Base-by-base conservation (phyloP, 2,329 filamentous ascomycete species). In the Xylariaceae sp. region DNA sequence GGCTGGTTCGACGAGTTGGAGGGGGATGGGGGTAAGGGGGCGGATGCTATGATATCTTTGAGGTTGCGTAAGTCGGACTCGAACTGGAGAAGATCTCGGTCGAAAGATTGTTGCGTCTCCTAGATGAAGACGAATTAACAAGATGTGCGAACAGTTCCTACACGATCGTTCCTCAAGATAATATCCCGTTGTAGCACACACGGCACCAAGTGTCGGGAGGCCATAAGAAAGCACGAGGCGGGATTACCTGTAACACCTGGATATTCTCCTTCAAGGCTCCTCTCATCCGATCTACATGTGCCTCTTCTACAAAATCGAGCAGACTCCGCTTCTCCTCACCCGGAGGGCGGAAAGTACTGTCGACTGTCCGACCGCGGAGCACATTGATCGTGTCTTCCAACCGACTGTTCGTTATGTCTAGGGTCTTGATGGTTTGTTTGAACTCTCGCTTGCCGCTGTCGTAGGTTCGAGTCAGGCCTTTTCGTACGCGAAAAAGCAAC, bases 251-350 rank as follows among this genome's bases (percentile, higher is more conserved):
- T 58, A 90, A 79, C 62, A 88, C 83, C 64, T 85, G 83, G 61
- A 93, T 89, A 68, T 86, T 88, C 58, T 80, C 81, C 69, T 89
- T 89, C 66, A 92, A 77, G 4, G 83, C 82, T 60, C 86, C 79
- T 47, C 85, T 79, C 73, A 92, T 82, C 10, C 77, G 78, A 59
- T 87, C 80, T 4, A 92, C 88, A 64, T 82, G 84, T 9, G 82
- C 78, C 70, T 89, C 88, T 67, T 92, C 88, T 51, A 92, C 85
- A 73, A 92, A 92, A 69, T 92, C 88, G 63, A 89, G 80, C 61
- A 93, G 74, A 51, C 79, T 88, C 71, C 86, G 86, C 56, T 80
- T 78, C 56, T 78, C 78, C 65, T 86, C 83, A 1, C 78, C 80
- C 0, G 71, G 73, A 0, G 87, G 86, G 55, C 87, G 80, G 53